Evolutionary conservation across 352 stramenopile species (phyloP).

Genomic region (Phytophthora crassamura): DNA sequence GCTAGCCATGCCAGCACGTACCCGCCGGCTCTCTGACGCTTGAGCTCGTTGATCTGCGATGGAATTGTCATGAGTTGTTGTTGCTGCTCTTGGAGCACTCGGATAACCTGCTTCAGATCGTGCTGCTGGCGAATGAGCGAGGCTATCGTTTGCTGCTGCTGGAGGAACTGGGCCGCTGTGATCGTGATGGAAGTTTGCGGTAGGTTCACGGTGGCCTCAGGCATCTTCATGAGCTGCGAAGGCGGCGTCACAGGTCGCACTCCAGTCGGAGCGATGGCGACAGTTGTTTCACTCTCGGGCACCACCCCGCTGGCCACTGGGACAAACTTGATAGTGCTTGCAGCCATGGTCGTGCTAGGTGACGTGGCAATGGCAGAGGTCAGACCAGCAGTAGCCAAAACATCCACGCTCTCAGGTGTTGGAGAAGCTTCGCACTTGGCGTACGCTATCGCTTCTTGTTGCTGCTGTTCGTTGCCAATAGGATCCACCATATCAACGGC

Average conservation of each 20-base stretch:
- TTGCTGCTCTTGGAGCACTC: conserved; percentile 78
- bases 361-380: conserved; percentile 1
- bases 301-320: conserved; percentile 13
- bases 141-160: conserved; percentile 86
- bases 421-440: conserved; percentile 17
- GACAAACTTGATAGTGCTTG: conserved; percentile 1
- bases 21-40: conserved; percentile 58
- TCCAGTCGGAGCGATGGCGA: conserved; percentile 9
- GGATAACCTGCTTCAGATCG: conserved; percentile 85
- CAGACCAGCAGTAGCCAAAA: conserved; percentile 7
- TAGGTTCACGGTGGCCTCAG: conserved; percentile 27
- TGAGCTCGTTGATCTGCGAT: conserved; percentile 69
- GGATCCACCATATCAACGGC: conserved; percentile 26
- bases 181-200: conserved; percentile 73
- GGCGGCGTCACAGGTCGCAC: conserved; percentile 16
- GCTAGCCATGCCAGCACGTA: conserved; percentile 30
- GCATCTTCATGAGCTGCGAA: conserved; percentile 21
- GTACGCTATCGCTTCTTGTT: conserved; percentile 24
- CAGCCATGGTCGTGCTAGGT: conserved; percentile 1
- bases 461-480: conserved; percentile 28
- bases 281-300: conserved; percentile 20
- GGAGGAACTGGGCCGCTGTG: conserved; percentile 72
- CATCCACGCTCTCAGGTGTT: conserved; percentile 20
- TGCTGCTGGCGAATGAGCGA: conserved; percentile 83
- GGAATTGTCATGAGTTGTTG: conserved; percentile 79